phyloP scores from a whole-genome alignment of 2,329 filamentous ascomycete genomes.

The Stachybotrys echinatus region DNA sequence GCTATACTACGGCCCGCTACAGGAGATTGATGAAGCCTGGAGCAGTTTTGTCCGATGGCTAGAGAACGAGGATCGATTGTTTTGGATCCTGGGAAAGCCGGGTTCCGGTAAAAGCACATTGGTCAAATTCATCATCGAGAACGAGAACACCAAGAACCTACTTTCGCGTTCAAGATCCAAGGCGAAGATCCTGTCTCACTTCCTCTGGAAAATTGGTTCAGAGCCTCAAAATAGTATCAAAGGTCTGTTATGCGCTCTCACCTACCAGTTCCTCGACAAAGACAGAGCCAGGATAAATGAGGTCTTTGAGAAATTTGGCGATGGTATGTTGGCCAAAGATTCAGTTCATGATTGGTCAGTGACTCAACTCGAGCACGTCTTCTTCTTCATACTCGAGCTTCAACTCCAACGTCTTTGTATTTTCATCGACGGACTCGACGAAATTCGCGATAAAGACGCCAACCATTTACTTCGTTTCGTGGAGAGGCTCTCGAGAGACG shows the following conservation, averaged over 20 bases:
- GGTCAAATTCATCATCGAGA: conserved; percentile 17
- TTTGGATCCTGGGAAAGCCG: conserved; percentile 23
- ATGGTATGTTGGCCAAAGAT: conserved; percentile 3
- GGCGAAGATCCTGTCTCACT: conserved; percentile 12
- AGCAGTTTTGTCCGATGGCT: conserved; percentile 6
- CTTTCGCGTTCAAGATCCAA: conserved; percentile 5
- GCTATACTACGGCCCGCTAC: no score
- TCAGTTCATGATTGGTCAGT: conserved; percentile 12
- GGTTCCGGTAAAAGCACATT: conserved; percentile 23
- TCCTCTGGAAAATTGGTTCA: conserved; percentile 21
- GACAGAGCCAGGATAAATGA: not conserved
- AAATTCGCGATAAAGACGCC: conserved; percentile 5
- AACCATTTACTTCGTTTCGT: conserved; percentile 1
- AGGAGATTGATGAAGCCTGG: conserved; percentile 2
- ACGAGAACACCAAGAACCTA: conserved; percentile 5
- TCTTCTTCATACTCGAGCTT: conserved; percentile 3
- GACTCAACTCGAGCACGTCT: conserved; percentile 4
- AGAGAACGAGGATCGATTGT: conserved; percentile 5
- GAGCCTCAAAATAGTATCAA: conserved; percentile 14
- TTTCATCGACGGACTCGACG: conserved; percentile 13
- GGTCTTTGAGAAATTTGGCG: conserved; percentile 3
- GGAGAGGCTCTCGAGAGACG: conserved; percentile 2
- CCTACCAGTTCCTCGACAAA: conserved; percentile 8
- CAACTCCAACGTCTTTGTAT: conserved; percentile 6
- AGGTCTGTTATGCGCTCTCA: conserved; percentile 17